Base-by-base conservation (phyloP, 257 asterid genomes). In the Ajuga chamaepitys region DNA sequence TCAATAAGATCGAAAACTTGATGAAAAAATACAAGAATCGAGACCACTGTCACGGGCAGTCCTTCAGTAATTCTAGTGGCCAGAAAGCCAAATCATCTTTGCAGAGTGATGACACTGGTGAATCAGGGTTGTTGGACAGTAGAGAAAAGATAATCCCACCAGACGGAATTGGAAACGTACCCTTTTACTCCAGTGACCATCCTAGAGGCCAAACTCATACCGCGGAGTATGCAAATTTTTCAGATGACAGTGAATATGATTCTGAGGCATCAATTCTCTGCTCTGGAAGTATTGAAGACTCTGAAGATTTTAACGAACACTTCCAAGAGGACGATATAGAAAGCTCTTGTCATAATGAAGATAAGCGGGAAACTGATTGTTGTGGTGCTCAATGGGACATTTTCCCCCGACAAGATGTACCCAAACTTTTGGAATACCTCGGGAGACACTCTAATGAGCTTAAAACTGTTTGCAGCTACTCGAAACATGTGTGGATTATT, bases 381-480 rank as follows among this genome's bases (percentile, higher is more conserved):
- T 87, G 90, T 71, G 96, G 95, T 76, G 91, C 98, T 59, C 85
- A 72, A 30, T 94, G 99, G 99, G 99, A 94, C 61, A 75, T 94
- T 71, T 94, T 90, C 14, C 80, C 91, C 20, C 72, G 95, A 70
- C 75, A 90, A 80, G 99, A 94, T 59, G 96, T 85, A 67, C 93
- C 99, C 4, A 90, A 88, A 74, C 89, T 94, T 71, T 51, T 83
- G 26, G 95, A 88, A 69, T 94, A 94, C 78, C 89, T 94, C 45
- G 68, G 48, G 65, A 81, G 75, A 61, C 96, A 94, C 69, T 82
- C 93, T 41, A 77, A 72, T 66, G 99, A 90, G 84, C 83, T 94
- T 65, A 70, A 58, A 58, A 52, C 85, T 53, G 65, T 77, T 42
- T 53, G 75, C 83, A 58, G 83, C 80, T 75, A 67, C 57, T 60